Evolutionary conservation across 2,329 filamentous ascomycete species (phyloP), one percentile per base, ranked within the genome.

Genomic region (Trichophyton schoenleinii): DNA sequence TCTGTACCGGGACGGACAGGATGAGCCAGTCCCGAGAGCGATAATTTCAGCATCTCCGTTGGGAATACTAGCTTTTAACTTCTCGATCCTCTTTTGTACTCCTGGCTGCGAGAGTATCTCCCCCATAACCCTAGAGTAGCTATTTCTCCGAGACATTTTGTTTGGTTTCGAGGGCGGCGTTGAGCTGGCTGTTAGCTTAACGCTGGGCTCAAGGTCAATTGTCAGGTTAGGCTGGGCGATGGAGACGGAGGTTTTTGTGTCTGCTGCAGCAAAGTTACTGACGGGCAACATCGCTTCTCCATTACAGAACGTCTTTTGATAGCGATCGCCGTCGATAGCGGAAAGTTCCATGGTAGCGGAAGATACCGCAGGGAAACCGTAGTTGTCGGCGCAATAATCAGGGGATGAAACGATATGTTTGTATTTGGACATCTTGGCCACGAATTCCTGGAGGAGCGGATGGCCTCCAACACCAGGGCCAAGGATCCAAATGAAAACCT

Each of bases 11-110:
- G 90, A 95, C 1, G 94, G 94, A 15, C 88, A 72, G 0, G 92
- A 88, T 2, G 92, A 97, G 7, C 94, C 94, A 2, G 94, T 99
- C 4, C 94, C 94, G 0, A 99, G 81, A 0, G 91, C 84, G 44
- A 91, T 87, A 57, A 99, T 83, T 72, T 96, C 91, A 0, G 87
- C 84, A 67, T 96, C 86, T 38, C 83, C 80, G 65, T 84, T 83
- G 1, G 88, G 87, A 1, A 95, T 82, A 63, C 85, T 82, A n/a
- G 80, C 74, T 64, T 86, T 83, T 11, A 79, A 72, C 48, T 78
- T 72, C 68, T 76, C 59, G 66, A 73, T 20, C 65, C 66, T 64
- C 66, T 70, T 18, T 74, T 71, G 44, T 34, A 74, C 74, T 46
- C 59, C 57, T 8, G 65, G 64, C 46, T 71, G 71, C 31, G 67